Conservation (phyloP, 1,139 yeast species). For the Pichia sp. region DNA sequence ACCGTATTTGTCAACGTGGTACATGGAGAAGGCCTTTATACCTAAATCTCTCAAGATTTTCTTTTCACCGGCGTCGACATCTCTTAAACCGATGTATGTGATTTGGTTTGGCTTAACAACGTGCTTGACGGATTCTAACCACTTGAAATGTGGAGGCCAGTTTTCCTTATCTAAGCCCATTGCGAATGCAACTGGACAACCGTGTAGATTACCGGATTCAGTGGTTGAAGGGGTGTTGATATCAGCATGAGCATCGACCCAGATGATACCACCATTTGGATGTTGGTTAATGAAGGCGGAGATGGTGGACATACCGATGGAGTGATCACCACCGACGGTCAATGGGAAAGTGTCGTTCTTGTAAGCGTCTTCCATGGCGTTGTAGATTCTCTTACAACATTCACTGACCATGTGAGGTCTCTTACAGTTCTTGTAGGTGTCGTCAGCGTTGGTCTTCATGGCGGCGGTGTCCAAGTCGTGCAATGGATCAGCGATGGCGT, state of each 20-base stretch:
- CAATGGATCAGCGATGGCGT: constrained; percentile 58
- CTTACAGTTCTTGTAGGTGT: constrained; percentile 57
- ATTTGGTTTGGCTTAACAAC: constrained; percentile 66
- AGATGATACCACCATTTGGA: constrained; percentile 86
- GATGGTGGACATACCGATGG: constrained; percentile 92
- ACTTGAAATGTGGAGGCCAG: constrained; percentile 67
- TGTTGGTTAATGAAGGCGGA: constrained; percentile 75
- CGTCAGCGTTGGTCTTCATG: constrained; percentile 42
- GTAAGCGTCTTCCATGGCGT: constrained; percentile 55
- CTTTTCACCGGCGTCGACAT: constrained; percentile 87
- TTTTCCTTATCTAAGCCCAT: constrained; percentile 68
- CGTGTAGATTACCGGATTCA: constrained; percentile 90
- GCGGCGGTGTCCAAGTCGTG: constrained; percentile 44
- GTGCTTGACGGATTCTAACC: constrained; percentile 59
- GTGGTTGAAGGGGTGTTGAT: constrained; percentile 89
- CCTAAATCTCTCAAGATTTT: constrained; percentile 64
- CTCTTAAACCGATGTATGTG: constrained; percentile 94
- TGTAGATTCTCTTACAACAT: constrained; percentile 63
- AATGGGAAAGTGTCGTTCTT: constrained; percentile 62
- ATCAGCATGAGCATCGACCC: constrained; percentile 99
- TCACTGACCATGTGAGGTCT: constrained; percentile 77
- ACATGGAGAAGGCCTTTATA: constrained; percentile 92
- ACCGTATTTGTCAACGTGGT: constrained; percentile 92
- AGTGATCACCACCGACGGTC: constrained; percentile 96
- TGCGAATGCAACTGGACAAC: constrained; percentile 92